These are phyloP conservation scores for Collybia nuda DNA, from an alignment of 768 basidiomycete species.

Conservation along the genomic window DNA sequence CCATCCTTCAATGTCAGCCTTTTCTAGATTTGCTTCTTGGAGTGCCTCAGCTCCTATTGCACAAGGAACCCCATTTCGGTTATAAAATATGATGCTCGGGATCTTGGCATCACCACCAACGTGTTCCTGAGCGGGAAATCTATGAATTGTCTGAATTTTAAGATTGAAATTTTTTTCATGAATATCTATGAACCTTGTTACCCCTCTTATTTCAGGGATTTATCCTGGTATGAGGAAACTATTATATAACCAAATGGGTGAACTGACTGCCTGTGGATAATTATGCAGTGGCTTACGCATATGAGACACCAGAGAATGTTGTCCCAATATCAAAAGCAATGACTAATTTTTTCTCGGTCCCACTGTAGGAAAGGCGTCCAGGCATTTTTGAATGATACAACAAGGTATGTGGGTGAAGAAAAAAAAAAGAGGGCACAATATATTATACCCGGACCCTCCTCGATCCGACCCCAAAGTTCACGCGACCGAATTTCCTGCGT, in stretches of 20 bases:
- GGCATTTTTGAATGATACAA: no score
- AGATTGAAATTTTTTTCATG: no score
- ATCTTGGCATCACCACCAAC: constrained; percentile 44
- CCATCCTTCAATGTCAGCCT: constrained; percentile 43
- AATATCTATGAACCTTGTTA: constrained; percentile 29
- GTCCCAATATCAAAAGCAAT: constrained; percentile 55
- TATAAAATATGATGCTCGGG: constrained; percentile 47
- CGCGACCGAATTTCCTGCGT: no score
- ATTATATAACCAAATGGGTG: background rate
- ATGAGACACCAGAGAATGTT: constrained; percentile 47
- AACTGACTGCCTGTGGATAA: no score
- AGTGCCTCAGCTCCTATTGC: constrained; percentile 49
- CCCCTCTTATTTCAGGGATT: constrained; percentile 33
- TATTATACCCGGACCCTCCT: no score
- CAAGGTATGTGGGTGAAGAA: no score
- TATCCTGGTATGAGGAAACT: constrained; percentile 33
- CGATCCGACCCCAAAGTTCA: no score
- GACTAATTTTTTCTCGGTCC: no score
- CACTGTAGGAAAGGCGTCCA: no score
- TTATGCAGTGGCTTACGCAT: constrained; percentile 18
- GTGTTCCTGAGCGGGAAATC: constrained; percentile 45
- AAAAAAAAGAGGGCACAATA: no score
- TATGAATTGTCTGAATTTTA: constrained; percentile 10
- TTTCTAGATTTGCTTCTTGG: constrained; percentile 33
- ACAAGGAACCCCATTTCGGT: constrained; percentile 29